Conservation (phyloP, 1,284 basidiomycete genomes). For the Cutaneotrichosporon cyanovorans region DNA sequence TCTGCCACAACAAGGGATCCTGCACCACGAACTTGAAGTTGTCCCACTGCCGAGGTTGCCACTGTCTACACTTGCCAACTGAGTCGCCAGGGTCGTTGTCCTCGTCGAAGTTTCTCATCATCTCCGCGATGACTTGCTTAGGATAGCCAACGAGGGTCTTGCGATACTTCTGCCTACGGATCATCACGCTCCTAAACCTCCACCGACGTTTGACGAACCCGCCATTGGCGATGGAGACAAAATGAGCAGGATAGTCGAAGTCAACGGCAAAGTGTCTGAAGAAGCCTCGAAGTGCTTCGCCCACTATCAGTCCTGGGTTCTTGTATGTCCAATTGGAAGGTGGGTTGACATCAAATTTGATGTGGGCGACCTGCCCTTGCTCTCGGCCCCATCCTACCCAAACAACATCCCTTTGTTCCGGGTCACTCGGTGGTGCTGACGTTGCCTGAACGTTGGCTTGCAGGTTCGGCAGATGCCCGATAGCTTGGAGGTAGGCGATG, state of each 20-base stretch:
- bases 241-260: constrained; percentile 18
- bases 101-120: constrained; percentile 9
- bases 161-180: neutral
- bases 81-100: constrained; percentile 10
- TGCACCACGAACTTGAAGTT: constrained; percentile 37
- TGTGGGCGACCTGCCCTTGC: constrained; percentile 29
- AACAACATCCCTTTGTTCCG: constrained; percentile 14
- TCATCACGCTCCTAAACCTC: neutral
- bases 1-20: constrained; percentile 45
- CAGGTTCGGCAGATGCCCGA: constrained; percentile 39
- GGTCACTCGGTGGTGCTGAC: neutral
- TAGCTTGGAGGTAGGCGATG: constrained; percentile 41
- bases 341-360: constrained; percentile 22
- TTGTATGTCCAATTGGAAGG: constrained; percentile 20
- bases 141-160: neutral
- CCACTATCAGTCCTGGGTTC: constrained; percentile 20
- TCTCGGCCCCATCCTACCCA: constrained; percentile 37
- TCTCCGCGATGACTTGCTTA: neutral
- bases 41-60: constrained; percentile 36
- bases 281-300: constrained; percentile 35
- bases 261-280: constrained; percentile 27
- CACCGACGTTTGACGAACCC: constrained; percentile 16
- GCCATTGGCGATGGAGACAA: constrained; percentile 36
- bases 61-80: constrained; percentile 28
- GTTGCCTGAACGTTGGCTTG: constrained; percentile 23